Evolutionary conservation across 805 yeast genomes (phyloP).

Genomic region (Jamesozyma piceae): DNA sequence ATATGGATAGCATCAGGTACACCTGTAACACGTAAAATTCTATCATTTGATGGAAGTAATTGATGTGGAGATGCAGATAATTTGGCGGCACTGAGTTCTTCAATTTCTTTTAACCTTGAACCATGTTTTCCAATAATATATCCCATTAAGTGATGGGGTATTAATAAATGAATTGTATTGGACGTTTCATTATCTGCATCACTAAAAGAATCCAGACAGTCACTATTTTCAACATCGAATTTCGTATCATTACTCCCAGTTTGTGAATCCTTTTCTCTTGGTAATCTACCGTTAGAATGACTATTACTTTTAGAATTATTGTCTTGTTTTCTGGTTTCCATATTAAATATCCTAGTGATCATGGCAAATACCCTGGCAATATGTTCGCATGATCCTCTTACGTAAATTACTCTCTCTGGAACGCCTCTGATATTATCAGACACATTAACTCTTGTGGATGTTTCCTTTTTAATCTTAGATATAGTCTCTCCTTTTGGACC

Average conservation of each 20-base stretch:
- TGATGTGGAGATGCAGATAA: conserved; percentile 64
- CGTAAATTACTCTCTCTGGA: conserved; percentile 65
- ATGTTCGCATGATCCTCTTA: conserved; percentile 64
- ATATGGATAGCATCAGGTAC: conserved; percentile 83
- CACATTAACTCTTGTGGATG: conserved; percentile 58
- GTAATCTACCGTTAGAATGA: neutral
- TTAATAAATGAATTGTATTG: conserved; percentile 50
- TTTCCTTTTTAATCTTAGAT: conserved; percentile 49
- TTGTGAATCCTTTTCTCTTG: neutral
- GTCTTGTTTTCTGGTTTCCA: conserved; percentile 16
- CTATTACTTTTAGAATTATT: neutral
- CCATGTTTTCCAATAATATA: conserved; percentile 75
- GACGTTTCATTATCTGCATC: too few relatives aligned
- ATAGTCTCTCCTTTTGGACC: conserved; percentile 77
- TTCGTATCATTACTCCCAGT: too few relatives aligned
- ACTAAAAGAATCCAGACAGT: too few relatives aligned
- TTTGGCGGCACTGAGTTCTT: conserved; percentile 70
- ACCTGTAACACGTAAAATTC: conserved; percentile 60
- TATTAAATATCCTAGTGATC: conserved; percentile 50
- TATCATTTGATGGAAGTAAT: conserved; percentile 68
- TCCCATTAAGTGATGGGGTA: conserved; percentile 76
- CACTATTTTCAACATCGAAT: too few relatives aligned
- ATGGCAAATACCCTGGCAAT: conserved; percentile 78
- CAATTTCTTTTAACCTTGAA: conserved; percentile 65
- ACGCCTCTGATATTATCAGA: conserved; percentile 64